These are phyloP conservation scores for Cystobasidium slooffiae DNA, from an alignment of 1,284 basidiomycete genomes.

Conservation along the genomic window DNA sequence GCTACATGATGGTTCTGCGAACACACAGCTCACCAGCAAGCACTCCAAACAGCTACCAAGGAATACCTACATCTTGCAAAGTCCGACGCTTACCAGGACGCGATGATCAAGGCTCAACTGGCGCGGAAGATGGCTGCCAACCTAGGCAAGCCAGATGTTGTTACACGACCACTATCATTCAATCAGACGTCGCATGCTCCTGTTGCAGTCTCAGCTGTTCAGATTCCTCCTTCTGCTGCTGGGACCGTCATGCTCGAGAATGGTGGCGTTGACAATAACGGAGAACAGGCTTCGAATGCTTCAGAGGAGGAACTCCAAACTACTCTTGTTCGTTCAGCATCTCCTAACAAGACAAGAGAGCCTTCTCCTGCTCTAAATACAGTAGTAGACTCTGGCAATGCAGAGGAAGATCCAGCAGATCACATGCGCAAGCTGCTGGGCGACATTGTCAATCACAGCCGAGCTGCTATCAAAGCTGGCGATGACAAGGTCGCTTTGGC, in stretches of 20 bases:
- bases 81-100: constrained; percentile 25
- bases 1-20: neutral
- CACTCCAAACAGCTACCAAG: constrained; percentile 12
- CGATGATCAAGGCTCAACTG: constrained; percentile 28
- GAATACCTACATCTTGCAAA: constrained; percentile 30
- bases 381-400: neutral
- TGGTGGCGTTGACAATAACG: constrained; percentile 4
- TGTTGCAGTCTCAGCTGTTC: neutral
- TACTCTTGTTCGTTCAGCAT: constrained; percentile 5
- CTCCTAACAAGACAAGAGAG: neutral
- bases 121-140: constrained; percentile 26
- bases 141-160: constrained; percentile 3
- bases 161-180: neutral
- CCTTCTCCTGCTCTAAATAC: neutral
- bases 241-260: neutral
- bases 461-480: constrained; percentile 36
- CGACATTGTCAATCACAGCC: constrained; percentile 20
- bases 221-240: neutral
- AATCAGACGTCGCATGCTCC: neutral
- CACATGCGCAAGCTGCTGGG: constrained; percentile 20
- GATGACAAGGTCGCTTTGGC: constrained; percentile 52
- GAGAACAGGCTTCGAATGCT: constrained; percentile 7
- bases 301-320: constrained; percentile 6
- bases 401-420: constrained; percentile 14
- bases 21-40: constrained; percentile 16